Evolutionary conservation across 306 rosid genomes (phyloP), one percentile per base, ranked within the genome.

Genomic region (Cyamopsis tetragonoloba): DNA sequence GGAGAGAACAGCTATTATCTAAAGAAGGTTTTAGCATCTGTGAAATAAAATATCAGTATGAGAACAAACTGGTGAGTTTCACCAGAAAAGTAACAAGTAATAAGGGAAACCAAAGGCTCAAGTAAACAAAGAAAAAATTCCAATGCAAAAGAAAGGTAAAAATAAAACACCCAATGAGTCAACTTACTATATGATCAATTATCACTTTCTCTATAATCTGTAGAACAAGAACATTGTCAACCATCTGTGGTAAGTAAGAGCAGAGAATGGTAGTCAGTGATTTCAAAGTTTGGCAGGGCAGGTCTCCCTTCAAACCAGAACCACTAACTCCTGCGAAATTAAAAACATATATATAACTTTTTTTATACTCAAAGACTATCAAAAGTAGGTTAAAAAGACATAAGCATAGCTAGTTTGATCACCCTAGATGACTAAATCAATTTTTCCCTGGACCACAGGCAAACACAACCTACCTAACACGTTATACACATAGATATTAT

Each of bases 1-100:
- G 85, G 81, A 91, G 79, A 59, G 95, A 86, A 61, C 88, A 91
- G 43, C 57, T 11, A 55, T 85, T 91, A 69, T 83, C 89, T 51
- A 91, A 32, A n/a, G 86, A 86, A 47, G 84, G 89, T 71, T 72
- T 84, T 66, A 64, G 70, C 23, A 30, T 15, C 93, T 86, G 83
- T 27, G 30, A 48, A 6, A 79, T 44, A 75, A 70, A 70, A 77
- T 23, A 58, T 7, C 43, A 49, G 5, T 46, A 54, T 71, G 32
- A 81, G 72, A 56, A 41, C 26, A 55, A 42, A 42, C 44, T 34
- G 59, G 62, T 39, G 24, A 35, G 39, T 35, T 63, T 31, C 34
- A 60, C 5, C 32, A 61, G 37, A 62, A 56, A 61, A 34, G 8
- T n/a, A n/a, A n/a, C n/a, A n/a, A n/a, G n/a, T n/a, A n/a, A n/a